A percentile compares a stretch with the other conserved stretches of the same genome.
These are phyloP conservation scores for Phlyctochytrium planicorne DNA, from an alignment of 192 early-diverging fungal genomes.

Conservation along the genomic window DNA sequence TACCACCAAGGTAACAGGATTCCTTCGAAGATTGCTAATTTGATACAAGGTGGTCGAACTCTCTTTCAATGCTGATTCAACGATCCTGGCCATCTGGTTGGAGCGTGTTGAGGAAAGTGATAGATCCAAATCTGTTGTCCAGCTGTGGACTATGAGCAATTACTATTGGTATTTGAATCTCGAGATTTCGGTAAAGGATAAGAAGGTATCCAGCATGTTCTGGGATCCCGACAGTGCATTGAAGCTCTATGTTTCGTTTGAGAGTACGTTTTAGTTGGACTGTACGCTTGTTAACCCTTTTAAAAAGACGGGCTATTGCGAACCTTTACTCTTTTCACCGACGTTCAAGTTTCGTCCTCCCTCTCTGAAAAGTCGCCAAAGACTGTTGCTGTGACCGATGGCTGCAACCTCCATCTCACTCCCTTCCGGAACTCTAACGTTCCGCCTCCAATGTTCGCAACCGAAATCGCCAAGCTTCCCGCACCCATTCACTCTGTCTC, in stretches of 20 bases:
- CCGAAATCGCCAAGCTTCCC: slow-evolving; percentile 24
- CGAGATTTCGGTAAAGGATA: slow-evolving; percentile 56
- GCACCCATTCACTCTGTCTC: slow-evolving; percentile 55
- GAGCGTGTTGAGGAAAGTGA: slow-evolving; percentile 16
- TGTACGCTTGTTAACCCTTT: slow-evolving; percentile 19
- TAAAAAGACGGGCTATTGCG: slow-evolving; percentile 9
- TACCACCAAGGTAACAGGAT: slow-evolving; percentile 36
- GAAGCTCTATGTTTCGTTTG: slow-evolving; percentile 53
- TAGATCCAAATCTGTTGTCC: slow-evolving; percentile 46
- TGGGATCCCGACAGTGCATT: slow-evolving; percentile 85
- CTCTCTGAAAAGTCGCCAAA: slow-evolving; percentile 41
- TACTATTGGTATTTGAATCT: slow-evolving; percentile 98
- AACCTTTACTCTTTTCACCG: slow-evolving; percentile 6
- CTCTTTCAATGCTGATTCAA: slow-evolving; percentile 89
- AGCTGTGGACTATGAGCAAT: slow-evolving; percentile 92
- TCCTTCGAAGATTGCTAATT: slow-evolving; percentile 3
- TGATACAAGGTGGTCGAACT: slow-evolving; percentile 52
- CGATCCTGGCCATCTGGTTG: slow-evolving; percentile 75
- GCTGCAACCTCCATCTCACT: slow-evolving; percentile 60
- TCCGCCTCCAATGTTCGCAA: slow-evolving; percentile 89
- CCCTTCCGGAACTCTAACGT: slow-evolving; percentile 82
- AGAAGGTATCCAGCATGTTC: slow-evolving; percentile 47
- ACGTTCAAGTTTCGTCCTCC: slow-evolving; percentile 28
- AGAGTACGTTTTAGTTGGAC: not conserved
- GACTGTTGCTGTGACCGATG: slow-evolving; percentile 78